These are phyloP conservation scores for Coniosporium apollinis DNA, from an alignment of 495 filamentous ascomycete genomes.

Conservation along the genomic window DNA sequence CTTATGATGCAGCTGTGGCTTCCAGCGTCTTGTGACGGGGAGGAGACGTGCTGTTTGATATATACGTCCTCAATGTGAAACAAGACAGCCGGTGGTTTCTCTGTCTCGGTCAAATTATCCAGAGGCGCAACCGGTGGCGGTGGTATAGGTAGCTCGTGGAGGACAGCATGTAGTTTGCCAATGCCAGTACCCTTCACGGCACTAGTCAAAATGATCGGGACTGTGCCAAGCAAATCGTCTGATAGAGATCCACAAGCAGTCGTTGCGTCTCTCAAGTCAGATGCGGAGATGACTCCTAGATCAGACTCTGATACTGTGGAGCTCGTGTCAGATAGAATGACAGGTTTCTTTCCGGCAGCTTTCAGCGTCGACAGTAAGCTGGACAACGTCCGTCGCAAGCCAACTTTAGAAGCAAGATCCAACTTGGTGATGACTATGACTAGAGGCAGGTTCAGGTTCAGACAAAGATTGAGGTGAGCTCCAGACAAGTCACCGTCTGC, in stretches of 20 bases:
- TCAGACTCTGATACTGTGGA: conserved; percentile 8
- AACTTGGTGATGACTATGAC: conserved; percentile 79
- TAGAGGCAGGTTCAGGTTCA: conserved; percentile 58
- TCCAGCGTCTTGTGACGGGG: conserved; percentile 28
- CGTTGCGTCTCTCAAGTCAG: conserved; percentile 10
- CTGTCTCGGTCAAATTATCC: conserved; percentile 27
- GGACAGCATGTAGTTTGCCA: conserved; percentile 60
- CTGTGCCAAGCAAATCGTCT: conserved; percentile 22
- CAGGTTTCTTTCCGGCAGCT: conserved; percentile 50
- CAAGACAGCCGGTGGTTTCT: conserved; percentile 35
- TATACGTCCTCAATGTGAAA: conserved; percentile 86
- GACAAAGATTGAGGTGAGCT: conserved; percentile 73
- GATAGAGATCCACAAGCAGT: conserved; percentile 9
- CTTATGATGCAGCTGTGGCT: conserved; percentile 50
- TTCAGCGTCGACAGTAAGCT: conserved; percentile 68
- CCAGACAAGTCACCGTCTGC: conserved; percentile 51
- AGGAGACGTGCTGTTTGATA: conserved; percentile 5
- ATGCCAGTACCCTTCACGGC: conserved; percentile 75
- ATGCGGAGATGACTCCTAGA: conserved; percentile 11
- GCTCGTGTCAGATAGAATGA: conserved; percentile 37
- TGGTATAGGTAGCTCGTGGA: conserved; percentile 54
- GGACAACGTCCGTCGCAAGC: conserved; percentile 48
- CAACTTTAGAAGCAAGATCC: conserved; percentile 60
- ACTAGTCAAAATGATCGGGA: conserved; percentile 81
- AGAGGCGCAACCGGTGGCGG: not conserved